Base-by-base conservation (phyloP, 139 green algal genomes). In the Coelastrella sp. region DNA sequence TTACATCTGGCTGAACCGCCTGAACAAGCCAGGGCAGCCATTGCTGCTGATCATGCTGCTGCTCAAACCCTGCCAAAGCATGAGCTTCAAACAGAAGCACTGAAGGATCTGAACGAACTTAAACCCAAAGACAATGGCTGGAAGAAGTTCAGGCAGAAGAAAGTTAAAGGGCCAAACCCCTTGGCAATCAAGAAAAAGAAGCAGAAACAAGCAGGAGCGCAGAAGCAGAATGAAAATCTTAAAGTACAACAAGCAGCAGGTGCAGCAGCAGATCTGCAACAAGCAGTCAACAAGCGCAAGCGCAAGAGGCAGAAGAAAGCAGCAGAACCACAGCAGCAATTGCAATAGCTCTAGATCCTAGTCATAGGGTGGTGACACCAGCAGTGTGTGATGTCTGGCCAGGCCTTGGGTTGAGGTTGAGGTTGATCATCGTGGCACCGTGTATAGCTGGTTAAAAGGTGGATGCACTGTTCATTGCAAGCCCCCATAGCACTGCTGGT, bases 1-100 rank as follows among this genome's bases (percentile, higher is more conserved):
- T 64, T 93, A 7, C 90, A 93, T 62, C 73, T 93, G 60, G 76
- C 90, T 4, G 85, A 88, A 7, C 90, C 90, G 6, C 80, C 82
- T 21, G 87, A 86, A 35, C 68, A 87, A 17, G 74, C 87, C 40
- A 85, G 82, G 34, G 57, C 87, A 74, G 32, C 75, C 66, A 41
- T 67, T 78, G 88, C 85, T 87, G 63, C 6, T 38, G 75, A 71
- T 32, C 57, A 81, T 30, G 78, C 68, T 25, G 59, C 41, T 0
- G 67, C 57, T 19, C 78, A 83, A 59, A 66, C 53, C 27, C 53
- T 89, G 77, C 85, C 77, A 34, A 13, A 17, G 30, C 85, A 89
- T 57, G 85, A 89, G 85, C 68, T 63, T 27, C 30, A 53, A 23
- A 83, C 32, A 5, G 78, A 66, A 8, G 75, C 78, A 5, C 59